phyloP scores from a whole-genome alignment of 805 yeast species.

The Peterozyma toletana region DNA sequence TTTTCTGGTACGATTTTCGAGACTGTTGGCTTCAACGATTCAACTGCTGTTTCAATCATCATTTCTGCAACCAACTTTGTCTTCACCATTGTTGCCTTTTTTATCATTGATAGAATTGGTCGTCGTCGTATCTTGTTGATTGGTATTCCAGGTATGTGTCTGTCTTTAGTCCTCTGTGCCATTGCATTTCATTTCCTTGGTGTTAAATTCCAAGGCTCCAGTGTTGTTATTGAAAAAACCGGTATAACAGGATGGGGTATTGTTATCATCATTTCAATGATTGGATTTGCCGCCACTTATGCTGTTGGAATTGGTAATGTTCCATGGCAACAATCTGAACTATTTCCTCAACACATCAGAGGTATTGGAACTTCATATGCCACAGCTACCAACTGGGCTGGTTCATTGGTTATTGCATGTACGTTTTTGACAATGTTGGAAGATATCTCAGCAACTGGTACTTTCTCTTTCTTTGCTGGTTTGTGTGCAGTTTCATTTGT shows the following conservation, averaged over 20 bases:
- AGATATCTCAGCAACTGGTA: slow-evolving; percentile 91
- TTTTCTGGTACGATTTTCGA: slow-evolving; percentile 89
- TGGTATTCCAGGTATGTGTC: slow-evolving; percentile 83
- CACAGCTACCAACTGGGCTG: slow-evolving; percentile 93
- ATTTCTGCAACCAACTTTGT: slow-evolving; percentile 93
- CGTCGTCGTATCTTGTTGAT: slow-evolving; percentile 73
- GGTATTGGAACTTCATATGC: slow-evolving; percentile 89
- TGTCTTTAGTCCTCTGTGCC: slow-evolving; percentile 72
- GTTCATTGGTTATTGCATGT: slow-evolving; percentile 83
- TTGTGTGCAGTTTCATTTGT: slow-evolving; percentile 65
- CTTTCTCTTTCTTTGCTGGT: slow-evolving; percentile 86
- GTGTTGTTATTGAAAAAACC: slow-evolving; percentile 28
- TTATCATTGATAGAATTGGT: slow-evolving; percentile 82
- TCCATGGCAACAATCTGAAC: slow-evolving; percentile 97
- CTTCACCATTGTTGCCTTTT: slow-evolving; percentile 79
- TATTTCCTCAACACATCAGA: slow-evolving; percentile 90
- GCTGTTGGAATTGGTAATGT: slow-evolving; percentile 96
- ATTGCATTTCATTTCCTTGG: slow-evolving; percentile 86
- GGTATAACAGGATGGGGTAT: slow-evolving; percentile 81
- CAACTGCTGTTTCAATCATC: slow-evolving; percentile 92
- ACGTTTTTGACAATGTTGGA: slow-evolving; percentile 92
- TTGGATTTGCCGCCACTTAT: slow-evolving; percentile 79
- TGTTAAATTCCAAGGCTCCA: slow-evolving; percentile 43
- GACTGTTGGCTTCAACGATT: slow-evolving; percentile 78
- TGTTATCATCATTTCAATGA: slow-evolving; percentile 79